Base-by-base conservation (phyloP, 345 rosid genomes). In the Gossypium longicalyx region DNA sequence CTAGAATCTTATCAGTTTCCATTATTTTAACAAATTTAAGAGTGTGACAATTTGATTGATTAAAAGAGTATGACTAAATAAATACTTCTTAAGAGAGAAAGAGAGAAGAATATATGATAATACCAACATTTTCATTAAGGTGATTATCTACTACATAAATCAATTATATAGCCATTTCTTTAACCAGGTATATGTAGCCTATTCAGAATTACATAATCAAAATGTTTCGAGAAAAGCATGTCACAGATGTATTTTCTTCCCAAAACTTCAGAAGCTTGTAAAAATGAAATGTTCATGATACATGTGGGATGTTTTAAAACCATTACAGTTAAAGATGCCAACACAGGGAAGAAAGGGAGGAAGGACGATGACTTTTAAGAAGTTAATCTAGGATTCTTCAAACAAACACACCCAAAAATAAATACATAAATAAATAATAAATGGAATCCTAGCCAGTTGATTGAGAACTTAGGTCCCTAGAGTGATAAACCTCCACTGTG, bases 41-140 rank as follows among this genome's bases (percentile, higher is more conserved):
- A 48, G 43, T 48, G 38, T 67, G 41, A 67, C 20, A 67, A 67
- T 9, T 15, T 67, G 20, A 67, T 22, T 67, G 19, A 66, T 66
- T 19, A 66, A 7, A 67, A 13, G 52, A 20, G 5, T 45, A 20
- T 7, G 56, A 13, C 19, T 2, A 47, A 16, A 12, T 23, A 20
- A 47, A 47, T 13, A 20, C 48, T 5, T 64, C 12, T 38, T 20
- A 1, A 38, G 22, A 17, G 2, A 62, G 27, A 38, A 4, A 34
- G 34, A 12, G n/a, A 44, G 34, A 65, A 65, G 3, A 16, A 20
- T 11, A 11, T 20, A 3, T 66, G 52, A 66, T 44, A 66, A 43
- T 19, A 19, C 7, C 49, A 65, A 65, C 25, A n/a, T 43, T 65
- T 43, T 19, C 13, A 11, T 41, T 43, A 65, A 41, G 69, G 44